Evolutionary conservation across 257 asterid species (phyloP), one percentile per base, ranked within the genome.

Genomic region (Orobanche coerulescens): DNA sequence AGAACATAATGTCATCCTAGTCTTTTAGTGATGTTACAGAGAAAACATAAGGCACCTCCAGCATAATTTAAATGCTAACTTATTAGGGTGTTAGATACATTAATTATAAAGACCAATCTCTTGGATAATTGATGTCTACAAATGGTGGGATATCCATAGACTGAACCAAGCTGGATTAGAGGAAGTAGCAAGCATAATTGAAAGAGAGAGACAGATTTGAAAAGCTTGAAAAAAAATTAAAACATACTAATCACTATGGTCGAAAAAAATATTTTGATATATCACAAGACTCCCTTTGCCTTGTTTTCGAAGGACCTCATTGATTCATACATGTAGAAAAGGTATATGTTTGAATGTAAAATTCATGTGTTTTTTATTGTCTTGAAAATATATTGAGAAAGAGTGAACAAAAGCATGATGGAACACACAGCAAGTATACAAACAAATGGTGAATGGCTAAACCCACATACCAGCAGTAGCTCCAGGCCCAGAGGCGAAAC

Each of bases 401-500:
- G n/a, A n/a, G n/a, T n/a, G 4, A 61, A 47, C 6, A 34, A 15
- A 18, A 42, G 47, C 26, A 60, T 33, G 33, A 48, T 23, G 14
- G 52, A 62, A 22, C 61, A 24, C n/a, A n/a, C n/a, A 56, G 33
- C 15, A 64, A 31, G 42, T 39, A 6, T 69, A 66, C 11, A 50
- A 19, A 26, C n/a, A 62, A 52, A 18, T 57, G 28, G 24, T 58
- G 37, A 51, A 62, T 20, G 39, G 54, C 37, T 24, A 57, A 40
- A 66, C 39, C 15, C 68, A 63, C 85, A 58, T 85, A 89, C 99
- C 97, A 89, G 82, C 74, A 89, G 66, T 50, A 93, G 85, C 80
- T 79, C 82, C 75, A 89, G 76, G 71, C 95, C 96, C 55, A 93
- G 61, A 54, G 98, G 97, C 52, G 85, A 61, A 69, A 80, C 66